phyloP scores from a whole-genome alignment of 495 filamentous ascomycete species.

The Penicillium verhagenii region DNA sequence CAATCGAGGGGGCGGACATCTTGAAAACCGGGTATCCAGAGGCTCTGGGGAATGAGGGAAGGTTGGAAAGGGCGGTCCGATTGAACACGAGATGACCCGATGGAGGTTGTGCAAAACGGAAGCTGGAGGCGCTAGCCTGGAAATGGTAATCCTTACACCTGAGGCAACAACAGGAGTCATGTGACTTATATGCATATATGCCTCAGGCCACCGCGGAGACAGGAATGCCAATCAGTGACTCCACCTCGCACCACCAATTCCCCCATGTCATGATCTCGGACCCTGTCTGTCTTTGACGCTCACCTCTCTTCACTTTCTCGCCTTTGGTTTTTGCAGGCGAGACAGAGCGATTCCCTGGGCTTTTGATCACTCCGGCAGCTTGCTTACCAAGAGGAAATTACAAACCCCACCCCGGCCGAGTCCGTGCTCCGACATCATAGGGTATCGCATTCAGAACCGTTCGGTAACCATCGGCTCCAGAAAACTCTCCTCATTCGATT shows the following conservation, averaged over 20 bases:
- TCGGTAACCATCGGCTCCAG: conserved; percentile 35
- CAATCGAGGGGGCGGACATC: conserved; percentile 74
- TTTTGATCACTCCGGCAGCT: conserved; percentile 22
- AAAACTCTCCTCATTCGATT: conserved; percentile 14
- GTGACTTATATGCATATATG: conserved; percentile 13
- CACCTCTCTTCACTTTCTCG: conserved; percentile 8
- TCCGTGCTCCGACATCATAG: conserved; percentile 38
- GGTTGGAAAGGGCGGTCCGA: conserved; percentile 32
- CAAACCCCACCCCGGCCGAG: conserved; percentile 29
- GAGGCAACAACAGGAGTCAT: not conserved
- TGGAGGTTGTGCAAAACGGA: conserved; percentile 51
- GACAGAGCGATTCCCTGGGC: conserved; percentile 12
- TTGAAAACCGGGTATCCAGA: conserved; percentile 42
- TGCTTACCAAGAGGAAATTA: conserved; percentile 9
- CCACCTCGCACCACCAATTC: conserved; percentile 30
- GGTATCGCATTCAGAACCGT: conserved; percentile 29
- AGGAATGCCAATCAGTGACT: conserved; percentile 26
- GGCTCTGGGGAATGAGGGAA: conserved; percentile 24
- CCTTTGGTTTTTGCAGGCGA: conserved; percentile 9
- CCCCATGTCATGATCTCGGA: conserved; percentile 20
- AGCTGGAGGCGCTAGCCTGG: conserved; percentile 30
- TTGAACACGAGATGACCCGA: conserved; percentile 45
- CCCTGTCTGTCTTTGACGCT: conserved; percentile 6
- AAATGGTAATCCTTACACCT: conserved; percentile 14
- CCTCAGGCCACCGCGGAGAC: conserved; percentile 28